Base-by-base conservation (phyloP, 1,139 yeast species). In the Suhomyces terraborum region DNA sequence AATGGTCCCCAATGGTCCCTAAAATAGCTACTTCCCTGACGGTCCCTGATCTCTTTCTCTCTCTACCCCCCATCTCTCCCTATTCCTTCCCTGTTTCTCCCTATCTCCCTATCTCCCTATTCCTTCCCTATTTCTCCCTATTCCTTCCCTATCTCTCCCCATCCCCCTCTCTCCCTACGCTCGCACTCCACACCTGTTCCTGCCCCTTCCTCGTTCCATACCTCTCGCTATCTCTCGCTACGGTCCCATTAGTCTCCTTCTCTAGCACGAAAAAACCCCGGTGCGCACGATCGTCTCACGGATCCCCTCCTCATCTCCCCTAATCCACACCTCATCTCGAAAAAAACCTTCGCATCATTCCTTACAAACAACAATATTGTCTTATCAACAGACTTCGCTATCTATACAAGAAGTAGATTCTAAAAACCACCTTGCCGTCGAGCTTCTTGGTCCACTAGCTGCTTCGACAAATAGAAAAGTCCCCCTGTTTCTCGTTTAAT, bases 271-370 rank as follows among this genome's bases (percentile, higher is more conserved):
- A n/a, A n/a, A n/a, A n/a, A n/a, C n/a, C n/a, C n/a, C n/a, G n/a
- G n/a, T n/a, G n/a, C n/a, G n/a, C n/a, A n/a, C n/a, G n/a, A n/a
- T n/a, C n/a, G n/a, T 10, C 16, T 10, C 6, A 3, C 16, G 14
- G 16, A 8, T 9, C 35, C 35, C 28, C 28, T 32, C 35, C 35
- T 32, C 35, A 24, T 32, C 23, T 30, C 34, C 39, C 35, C 22
- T 36, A 22, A 42, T 25, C 45, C 38, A 25, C 27, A 46, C 34
- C 49, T 46, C 50, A 47, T 47, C 50, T 45, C 50, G 45, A 45
- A 44, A 41, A 41, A 41, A 36, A 41, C 32, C 24, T 30, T 19
- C 22, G 22, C 28, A n/a, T 10, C 14, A 32, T 13, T 24, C 13
- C 21, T 14, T 23, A 17, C 14, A 32, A n/a, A 21, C 28, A 19